A percentile compares a stretch with the other conserved stretches of the same genome.
Conservation (phyloP, 495 filamentous ascomycete genomes). For the Penicillium goetzii region DNA sequence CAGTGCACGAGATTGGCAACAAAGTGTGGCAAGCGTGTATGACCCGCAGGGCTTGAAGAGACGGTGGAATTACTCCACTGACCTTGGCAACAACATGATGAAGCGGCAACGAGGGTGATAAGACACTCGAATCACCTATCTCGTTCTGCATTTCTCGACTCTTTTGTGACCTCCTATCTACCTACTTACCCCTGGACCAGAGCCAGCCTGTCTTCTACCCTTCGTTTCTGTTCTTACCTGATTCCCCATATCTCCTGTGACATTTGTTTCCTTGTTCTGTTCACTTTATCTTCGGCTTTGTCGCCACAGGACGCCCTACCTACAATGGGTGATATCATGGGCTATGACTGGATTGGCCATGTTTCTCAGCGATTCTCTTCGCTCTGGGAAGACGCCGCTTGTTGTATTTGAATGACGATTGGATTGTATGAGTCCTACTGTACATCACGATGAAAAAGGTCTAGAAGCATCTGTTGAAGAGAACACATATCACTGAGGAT, state of each 20-base stretch:
- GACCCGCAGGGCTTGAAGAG: conserved; percentile 75
- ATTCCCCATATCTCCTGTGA: conserved; percentile 2
- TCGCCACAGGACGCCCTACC: background rate
- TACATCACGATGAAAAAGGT: conserved; percentile 14
- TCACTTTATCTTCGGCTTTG: background rate
- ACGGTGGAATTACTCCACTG: conserved; percentile 61
- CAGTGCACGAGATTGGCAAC: conserved; percentile 95
- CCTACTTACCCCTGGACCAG: background rate
- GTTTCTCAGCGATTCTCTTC: background rate
- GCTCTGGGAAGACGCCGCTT: conserved; percentile 7
- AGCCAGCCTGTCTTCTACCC: background rate
- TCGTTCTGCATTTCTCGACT: background rate
- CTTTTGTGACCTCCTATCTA: background rate
- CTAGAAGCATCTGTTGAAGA: background rate
- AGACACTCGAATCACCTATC: background rate
- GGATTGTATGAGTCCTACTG: conserved; percentile 12
- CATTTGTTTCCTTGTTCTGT: background rate
- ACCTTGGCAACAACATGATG: conserved; percentile 36
- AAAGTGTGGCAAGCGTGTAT: conserved; percentile 88
- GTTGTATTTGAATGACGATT: conserved; percentile 15
- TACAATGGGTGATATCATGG: background rate
- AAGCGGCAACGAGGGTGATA: conserved; percentile 43
- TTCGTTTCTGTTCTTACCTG: background rate
- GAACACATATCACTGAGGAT: background rate
- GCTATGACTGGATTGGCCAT: background rate